phyloP scores from a whole-genome alignment of 106 monocot species.

The Posidonia australis region DNA sequence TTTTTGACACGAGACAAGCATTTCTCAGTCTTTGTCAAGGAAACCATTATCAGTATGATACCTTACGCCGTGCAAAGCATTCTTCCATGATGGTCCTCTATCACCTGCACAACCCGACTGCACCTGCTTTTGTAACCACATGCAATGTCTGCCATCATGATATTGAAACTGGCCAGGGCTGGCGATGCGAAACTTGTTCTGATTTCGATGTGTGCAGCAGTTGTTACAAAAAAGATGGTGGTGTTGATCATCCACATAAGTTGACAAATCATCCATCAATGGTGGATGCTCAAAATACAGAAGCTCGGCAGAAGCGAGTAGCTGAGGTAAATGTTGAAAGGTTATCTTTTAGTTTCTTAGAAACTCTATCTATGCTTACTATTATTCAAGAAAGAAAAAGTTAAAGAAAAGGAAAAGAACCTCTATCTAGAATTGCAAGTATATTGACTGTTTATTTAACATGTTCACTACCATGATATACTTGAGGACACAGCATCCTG shows the following conservation, averaged over 20 bases:
- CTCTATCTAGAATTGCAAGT: no score
- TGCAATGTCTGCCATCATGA: slow-evolving; percentile 80
- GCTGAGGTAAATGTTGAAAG: slow-evolving; percentile 39
- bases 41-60: slow-evolving; percentile 97
- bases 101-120: slow-evolving; percentile 97
- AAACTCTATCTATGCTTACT: no score
- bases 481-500: no score
- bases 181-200: slow-evolving; percentile 88
- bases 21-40: slow-evolving; percentile 96
- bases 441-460: no score
- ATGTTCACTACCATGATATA: no score
- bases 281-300: slow-evolving; percentile 79
- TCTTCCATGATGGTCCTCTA: slow-evolving; percentile 97
- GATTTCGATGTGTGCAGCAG: slow-evolving; percentile 90
- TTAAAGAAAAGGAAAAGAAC: no score
- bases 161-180: slow-evolving; percentile 87
- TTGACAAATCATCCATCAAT: slow-evolving; percentile 79
- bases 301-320: slow-evolving; percentile 83
- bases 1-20: slow-evolving; percentile 93
- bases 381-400: no score
- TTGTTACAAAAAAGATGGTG: slow-evolving; percentile 75
- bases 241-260: slow-evolving; percentile 69
- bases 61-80: slow-evolving; percentile 91
- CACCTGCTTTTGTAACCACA: slow-evolving; percentile 88
- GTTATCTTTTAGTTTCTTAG: no score